Base-by-base conservation (phyloP, 768 basidiomycete species). In the Tulasnella sp. region DNA sequence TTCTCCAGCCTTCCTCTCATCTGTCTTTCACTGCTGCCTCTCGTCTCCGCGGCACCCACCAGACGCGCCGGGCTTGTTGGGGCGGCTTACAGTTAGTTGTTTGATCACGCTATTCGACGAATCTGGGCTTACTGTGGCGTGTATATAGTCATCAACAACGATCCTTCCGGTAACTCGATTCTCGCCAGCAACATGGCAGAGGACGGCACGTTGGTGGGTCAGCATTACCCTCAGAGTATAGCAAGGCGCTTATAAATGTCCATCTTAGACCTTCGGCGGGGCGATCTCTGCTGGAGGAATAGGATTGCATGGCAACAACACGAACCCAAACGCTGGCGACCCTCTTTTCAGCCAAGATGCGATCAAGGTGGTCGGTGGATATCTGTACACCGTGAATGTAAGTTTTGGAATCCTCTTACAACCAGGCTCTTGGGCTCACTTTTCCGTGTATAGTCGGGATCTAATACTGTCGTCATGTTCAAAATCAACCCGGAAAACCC, bases 91-190 rank as follows among this genome's bases (percentile, higher is more conserved):
- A 15, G 40, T 40, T 15, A 40, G 40, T 40, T 9, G 12, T 40
- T 1, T 40, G 12, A 40, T 15, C 17, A 40, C 40, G 40, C 40
- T 15, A 9, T 40, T 15, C 40, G 40, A 40, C 17, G 40, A 40
- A 40, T 40, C 40, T 40, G 8, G 8, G 40, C 40, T 40, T 15
- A 40, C 40, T 9, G 17, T 9, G 8, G 17, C 40, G 17, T 40
- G 11, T 40, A n/a, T n/a, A 31, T 75, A 88, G 87, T 87, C 80
- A 85, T 87, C 39, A 86, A 86, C 19, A 88, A 88, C 78, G 85
- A 87, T 70, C 84, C 85, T 4, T 78, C 79, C 40, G 85, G 85
- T 25, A 87, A 88, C 80, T 83, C 83, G 75, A 79, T 88, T 42
- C 81, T 88, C 38, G 82, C 86, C 1, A 83, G 85, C 19, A 82